Evolutionary conservation across 2,329 filamentous ascomycete genomes (phyloP).

Genomic region (Colletotrichum sp.): DNA sequence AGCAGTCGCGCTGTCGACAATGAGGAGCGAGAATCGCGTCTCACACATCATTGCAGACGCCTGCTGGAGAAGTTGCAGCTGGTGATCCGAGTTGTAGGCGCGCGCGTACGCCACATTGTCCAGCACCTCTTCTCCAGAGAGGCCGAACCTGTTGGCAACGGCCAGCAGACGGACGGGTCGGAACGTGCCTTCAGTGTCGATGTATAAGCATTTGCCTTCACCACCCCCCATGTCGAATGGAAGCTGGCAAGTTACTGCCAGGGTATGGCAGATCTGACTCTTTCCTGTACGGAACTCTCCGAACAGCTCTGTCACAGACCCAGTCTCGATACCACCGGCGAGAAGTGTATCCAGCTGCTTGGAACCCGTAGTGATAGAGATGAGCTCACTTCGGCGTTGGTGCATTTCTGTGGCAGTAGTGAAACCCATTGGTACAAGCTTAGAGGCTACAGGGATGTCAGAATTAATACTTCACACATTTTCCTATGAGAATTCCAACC

Average conservation of each 20-base stretch:
- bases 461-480: slow-evolving; percentile 7
- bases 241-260: slow-evolving; percentile 97
- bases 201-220: slow-evolving; percentile 97
- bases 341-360: slow-evolving; percentile 96
- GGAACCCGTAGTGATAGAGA: slow-evolving; percentile 96
- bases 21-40: slow-evolving; percentile 92
- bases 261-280: slow-evolving; percentile 96
- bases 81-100: slow-evolving; percentile 98
- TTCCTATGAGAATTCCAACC: slow-evolving; percentile 55
- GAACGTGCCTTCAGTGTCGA: slow-evolving; percentile 98
- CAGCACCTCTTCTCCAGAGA: slow-evolving; percentile 95
- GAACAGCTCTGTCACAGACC: slow-evolving; percentile 97
- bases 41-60: slow-evolving; percentile 99
- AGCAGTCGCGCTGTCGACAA: slow-evolving; percentile 95
- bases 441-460: slow-evolving; percentile 68
- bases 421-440: slow-evolving; percentile 98
- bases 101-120: slow-evolving; percentile 98
- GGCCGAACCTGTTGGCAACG: slow-evolving; percentile 91
- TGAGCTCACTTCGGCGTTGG: slow-evolving; percentile 92
- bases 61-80: slow-evolving; percentile 92
- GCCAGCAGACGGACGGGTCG: slow-evolving; percentile 88
- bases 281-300: slow-evolving; percentile 98
- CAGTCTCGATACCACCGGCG: slow-evolving; percentile 93
- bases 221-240: slow-evolving; percentile 99
- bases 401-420: slow-evolving; percentile 99